Evolutionary conservation across 2,329 filamentous ascomycete genomes (phyloP).

Genomic region (Aureobasidium mangrovei): DNA sequence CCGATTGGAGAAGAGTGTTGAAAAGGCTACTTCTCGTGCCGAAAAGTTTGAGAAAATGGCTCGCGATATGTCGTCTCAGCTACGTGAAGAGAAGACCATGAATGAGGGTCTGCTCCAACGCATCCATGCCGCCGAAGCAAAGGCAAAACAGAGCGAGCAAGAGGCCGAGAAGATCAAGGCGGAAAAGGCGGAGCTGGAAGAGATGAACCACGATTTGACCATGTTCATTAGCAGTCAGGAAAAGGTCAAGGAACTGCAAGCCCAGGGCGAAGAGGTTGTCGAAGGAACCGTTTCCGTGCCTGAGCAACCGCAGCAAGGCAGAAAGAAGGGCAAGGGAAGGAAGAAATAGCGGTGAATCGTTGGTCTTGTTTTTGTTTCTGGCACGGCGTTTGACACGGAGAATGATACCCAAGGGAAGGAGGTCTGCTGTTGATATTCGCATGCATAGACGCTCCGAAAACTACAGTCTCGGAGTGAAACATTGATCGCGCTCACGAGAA

Average conservation of each 20-base stretch:
- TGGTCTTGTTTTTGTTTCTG: neutral
- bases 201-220: conserved; percentile 77
- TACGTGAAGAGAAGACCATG: conserved; percentile 80
- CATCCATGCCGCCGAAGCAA: conserved; percentile 60
- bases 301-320: conserved; percentile 35
- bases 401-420: conserved; percentile 1
- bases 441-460: neutral
- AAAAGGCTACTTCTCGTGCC: conserved; percentile 58
- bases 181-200: conserved; percentile 64
- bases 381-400: conserved; percentile 4
- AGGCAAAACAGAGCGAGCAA: conserved; percentile 47
- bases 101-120: conserved; percentile 71
- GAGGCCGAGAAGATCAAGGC: conserved; percentile 33
- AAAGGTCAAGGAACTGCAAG: conserved; percentile 59
- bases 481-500: neutral
- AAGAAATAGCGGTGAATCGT: conserved; percentile 21
- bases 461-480: neutral
- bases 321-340: conserved; percentile 41
- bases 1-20: conserved; percentile 62
- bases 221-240: conserved; percentile 83
- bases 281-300: conserved; percentile 55
- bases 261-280: conserved; percentile 59
- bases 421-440: neutral
- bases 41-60: conserved; percentile 68
- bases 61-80: conserved; percentile 62